A percentile compares a stretch with the other conserved stretches of the same genome.
These are phyloP conservation scores for Metschnikowia vanudenii DNA, from an alignment of 805 yeast genomes.

Conservation along the genomic window DNA sequence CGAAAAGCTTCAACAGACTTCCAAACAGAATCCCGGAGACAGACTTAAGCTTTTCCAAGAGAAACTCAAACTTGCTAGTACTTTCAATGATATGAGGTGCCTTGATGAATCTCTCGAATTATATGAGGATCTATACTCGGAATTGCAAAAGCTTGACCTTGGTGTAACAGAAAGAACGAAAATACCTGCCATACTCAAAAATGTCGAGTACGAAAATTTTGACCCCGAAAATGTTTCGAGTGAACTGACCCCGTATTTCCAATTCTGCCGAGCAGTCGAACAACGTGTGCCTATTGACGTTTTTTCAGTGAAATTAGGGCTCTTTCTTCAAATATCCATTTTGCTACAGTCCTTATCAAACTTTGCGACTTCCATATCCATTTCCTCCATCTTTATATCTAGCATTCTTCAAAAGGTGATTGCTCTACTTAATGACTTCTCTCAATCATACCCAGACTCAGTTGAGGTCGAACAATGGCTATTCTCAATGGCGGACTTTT, in stretches of 20 bases:
- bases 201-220: conserved; percentile 6
- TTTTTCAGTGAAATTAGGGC: conserved; percentile 14
- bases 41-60: conserved; percentile 31
- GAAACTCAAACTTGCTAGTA: conserved; percentile 51
- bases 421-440: conserved; percentile 41
- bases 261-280: conserved; percentile 8
- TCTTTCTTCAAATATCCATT: conserved; percentile 38
- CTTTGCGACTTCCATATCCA: conserved; percentile 37
- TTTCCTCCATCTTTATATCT: conserved; percentile 41
- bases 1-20: conserved; percentile 29
- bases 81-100: conserved; percentile 54
- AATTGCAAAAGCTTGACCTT: conserved; percentile 17
- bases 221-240: conserved; percentile 11
- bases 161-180: not conserved
- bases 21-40: conserved; percentile 25
- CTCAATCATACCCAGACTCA: conserved; percentile 21
- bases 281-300: conserved; percentile 10
- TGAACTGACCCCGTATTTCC: conserved; percentile 7
- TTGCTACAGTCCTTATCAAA: conserved; percentile 38
- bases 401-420: conserved; percentile 38
- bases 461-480: conserved; percentile 37
- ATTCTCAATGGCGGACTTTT: conserved; percentile 41
- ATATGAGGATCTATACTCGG: conserved; percentile 45
- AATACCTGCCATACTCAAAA: not conserved
- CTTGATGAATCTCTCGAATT: conserved; percentile 58